phyloP scores from a whole-genome alignment of 176 grass and related monocot species.

The Carex myosuroides region DNA sequence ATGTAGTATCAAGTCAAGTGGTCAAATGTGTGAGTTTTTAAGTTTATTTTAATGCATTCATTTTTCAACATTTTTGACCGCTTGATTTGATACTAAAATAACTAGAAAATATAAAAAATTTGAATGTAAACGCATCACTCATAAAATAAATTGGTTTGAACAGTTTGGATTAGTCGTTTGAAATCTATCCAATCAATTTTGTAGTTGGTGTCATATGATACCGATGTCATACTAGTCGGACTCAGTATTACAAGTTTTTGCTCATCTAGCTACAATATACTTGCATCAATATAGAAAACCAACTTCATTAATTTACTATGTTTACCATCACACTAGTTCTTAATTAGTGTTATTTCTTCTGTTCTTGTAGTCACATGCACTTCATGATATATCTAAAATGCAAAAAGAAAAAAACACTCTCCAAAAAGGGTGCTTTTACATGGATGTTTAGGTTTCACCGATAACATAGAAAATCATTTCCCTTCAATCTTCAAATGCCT shows the following conservation, averaged over 20 bases:
- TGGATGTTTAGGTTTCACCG: background rate
- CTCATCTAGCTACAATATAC: background rate
- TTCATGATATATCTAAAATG: background rate
- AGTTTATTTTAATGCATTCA: no score
- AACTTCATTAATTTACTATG: background rate
- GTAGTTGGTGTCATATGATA: no score
- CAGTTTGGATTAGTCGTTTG: no score
- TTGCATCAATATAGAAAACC: background rate
- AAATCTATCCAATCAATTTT: no score
- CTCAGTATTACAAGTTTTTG: background rate
- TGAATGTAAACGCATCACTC: no score
- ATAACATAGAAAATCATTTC: background rate
- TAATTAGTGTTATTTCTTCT: background rate
- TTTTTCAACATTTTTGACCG: no score
- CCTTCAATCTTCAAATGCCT: background rate
- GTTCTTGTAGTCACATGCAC: background rate
- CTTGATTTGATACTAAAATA: no score
- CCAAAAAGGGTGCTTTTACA: background rate
- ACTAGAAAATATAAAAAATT: no score
- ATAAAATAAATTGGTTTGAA: no score
- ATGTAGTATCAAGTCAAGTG: no score
- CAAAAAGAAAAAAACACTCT: background rate
- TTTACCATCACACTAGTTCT: background rate
- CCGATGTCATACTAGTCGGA: no score
- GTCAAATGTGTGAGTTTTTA: no score